phyloP scores from a whole-genome alignment of 257 asterid genomes.

The Jaltomata sinuosa region DNA sequence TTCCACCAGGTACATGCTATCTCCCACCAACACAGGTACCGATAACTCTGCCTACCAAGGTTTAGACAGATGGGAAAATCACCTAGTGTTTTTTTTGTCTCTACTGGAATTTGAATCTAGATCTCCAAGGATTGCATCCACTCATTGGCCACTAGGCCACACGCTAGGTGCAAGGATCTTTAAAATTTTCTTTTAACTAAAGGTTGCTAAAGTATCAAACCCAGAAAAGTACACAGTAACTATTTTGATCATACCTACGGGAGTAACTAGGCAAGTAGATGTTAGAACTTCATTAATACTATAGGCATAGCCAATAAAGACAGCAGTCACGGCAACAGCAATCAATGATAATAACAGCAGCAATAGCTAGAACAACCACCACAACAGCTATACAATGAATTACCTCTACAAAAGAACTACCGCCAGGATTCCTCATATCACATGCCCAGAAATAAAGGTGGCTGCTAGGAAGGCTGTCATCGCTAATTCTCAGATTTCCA shows the following conservation, averaged over 20 bases:
- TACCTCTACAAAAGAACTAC: conserved; percentile 97
- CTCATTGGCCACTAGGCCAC: background rate
- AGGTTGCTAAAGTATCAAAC: background rate
- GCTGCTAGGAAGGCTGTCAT: conserved; percentile 70
- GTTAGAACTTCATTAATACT: background rate
- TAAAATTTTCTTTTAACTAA: background rate
- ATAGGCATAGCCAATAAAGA: background rate
- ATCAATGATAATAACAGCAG: background rate
- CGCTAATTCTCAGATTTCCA: conserved; percentile 92
- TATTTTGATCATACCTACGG: background rate
- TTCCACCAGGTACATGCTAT: background rate
- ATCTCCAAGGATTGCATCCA: background rate
- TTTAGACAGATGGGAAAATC: background rate
- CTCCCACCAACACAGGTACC: background rate
- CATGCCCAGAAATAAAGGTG: conserved; percentile 97
- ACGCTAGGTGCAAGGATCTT: background rate
- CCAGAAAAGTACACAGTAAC: background rate
- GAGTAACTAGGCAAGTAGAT: background rate
- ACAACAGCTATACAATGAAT: background rate
- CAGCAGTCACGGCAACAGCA: background rate
- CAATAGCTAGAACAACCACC: background rate
- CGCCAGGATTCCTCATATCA: conserved; percentile 98
- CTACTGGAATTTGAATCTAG: too few species aligned
- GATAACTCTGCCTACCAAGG: background rate
- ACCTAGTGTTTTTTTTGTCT: background rate